Evolutionary conservation across 768 basidiomycete genomes (phyloP).

Genomic region (Tulasnella sp.): DNA sequence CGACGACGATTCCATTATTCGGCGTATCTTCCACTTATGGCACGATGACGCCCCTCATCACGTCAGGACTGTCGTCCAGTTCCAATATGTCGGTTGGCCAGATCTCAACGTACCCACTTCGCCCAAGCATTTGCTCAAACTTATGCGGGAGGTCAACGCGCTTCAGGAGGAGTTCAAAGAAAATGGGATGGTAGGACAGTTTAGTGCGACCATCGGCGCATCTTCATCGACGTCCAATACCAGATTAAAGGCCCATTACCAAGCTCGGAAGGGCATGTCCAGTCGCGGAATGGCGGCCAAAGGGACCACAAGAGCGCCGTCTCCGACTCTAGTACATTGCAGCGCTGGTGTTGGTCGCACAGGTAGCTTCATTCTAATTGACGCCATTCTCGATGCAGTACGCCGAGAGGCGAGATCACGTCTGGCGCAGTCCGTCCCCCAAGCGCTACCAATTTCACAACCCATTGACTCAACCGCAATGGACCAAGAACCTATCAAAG

Average conservation of each 20-base stretch:
- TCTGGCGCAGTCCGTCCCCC: not conserved
- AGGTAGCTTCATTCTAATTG: conserved; percentile 87
- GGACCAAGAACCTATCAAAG: not conserved
- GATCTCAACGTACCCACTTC: conserved; percentile 93
- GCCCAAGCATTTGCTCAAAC: conserved; percentile 64
- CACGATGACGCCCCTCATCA: conserved; percentile 58
- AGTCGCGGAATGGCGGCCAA: not conserved
- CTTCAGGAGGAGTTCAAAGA: conserved; percentile 16
- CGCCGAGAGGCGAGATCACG: conserved; percentile 49
- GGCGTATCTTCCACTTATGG: conserved; percentile 57
- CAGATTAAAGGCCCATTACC: conserved; percentile 33
- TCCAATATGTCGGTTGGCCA: conserved; percentile 94
- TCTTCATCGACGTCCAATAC: conserved; percentile 27
- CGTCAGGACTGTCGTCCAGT: conserved; percentile 69
- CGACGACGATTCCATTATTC: conserved; percentile 38
- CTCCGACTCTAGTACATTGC: conserved; percentile 77
- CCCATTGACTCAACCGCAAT: not conserved
- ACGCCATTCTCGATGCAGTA: conserved; percentile 76
- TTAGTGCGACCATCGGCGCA: conserved; percentile 30
- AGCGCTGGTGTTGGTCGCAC: conserved; percentile 95
- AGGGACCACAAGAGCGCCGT: not conserved
- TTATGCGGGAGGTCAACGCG: conserved; percentile 67
- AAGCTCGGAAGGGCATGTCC: conserved; percentile 34
- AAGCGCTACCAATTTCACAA: not conserved
- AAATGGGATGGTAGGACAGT: not conserved